Evolutionary conservation across 192 early-diverging fungal genomes (phyloP).

Genomic region (Phlyctochytrium arcticum): DNA sequence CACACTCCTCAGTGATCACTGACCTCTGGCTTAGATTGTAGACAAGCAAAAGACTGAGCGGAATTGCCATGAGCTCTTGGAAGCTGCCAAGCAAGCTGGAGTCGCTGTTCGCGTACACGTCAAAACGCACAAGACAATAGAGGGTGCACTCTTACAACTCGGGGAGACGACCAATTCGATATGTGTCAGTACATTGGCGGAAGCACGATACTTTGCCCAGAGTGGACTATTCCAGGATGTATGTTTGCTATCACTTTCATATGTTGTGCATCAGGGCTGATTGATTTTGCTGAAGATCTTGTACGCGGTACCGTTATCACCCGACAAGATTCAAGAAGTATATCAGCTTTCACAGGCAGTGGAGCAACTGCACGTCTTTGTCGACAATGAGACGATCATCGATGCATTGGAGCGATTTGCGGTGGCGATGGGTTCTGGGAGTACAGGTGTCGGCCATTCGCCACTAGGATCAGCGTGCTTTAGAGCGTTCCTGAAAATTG

Average conservation of each 20-base stretch:
- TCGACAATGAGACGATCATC: conserved; percentile 19
- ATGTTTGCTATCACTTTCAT: neutral
- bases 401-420: conserved; percentile 17
- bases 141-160: conserved; percentile 14
- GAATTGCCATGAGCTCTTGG: conserved; percentile 1
- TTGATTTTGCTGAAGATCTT: neutral
- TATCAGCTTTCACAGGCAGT: conserved; percentile 8
- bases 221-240: conserved; percentile 12
- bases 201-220: conserved; percentile 18
- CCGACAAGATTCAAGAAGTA: conserved; percentile 22
- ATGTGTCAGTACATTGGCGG: conserved; percentile 13
- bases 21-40: neutral
- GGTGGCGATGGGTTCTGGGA: neutral
- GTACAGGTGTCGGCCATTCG: conserved; percentile 1
- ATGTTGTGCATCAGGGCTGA: neutral
- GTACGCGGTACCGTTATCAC: conserved; percentile 20
- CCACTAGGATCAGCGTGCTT: neutral
- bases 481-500: conserved; percentile 17
- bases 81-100: neutral
- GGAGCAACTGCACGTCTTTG: conserved; percentile 11
- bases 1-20: neutral
- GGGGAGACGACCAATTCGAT: neutral
- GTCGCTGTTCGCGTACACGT: conserved; percentile 15
- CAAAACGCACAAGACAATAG: conserved; percentile 25
- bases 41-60: neutral